phyloP scores from a whole-genome alignment of 352 stramenopile genomes.

The Globisporangium iwayamae region DNA sequence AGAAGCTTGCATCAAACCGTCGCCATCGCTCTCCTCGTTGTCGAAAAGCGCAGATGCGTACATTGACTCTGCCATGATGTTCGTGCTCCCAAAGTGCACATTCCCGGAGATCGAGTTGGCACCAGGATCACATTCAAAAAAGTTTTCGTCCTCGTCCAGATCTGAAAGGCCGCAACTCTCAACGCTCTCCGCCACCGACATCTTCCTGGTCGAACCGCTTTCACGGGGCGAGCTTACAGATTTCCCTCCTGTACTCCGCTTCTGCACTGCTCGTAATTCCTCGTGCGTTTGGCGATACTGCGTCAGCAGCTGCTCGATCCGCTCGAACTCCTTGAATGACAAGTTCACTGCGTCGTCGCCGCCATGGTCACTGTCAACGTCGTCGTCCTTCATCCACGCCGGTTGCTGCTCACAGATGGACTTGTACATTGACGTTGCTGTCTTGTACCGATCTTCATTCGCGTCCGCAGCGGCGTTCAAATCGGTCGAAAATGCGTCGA shows the following conservation, averaged over 20 bases:
- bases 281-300: constrained; percentile 80
- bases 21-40: constrained; percentile 28
- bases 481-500: constrained; percentile 59
- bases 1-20: neutral
- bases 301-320: constrained; percentile 76
- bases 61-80: constrained; percentile 74
- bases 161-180: constrained; percentile 81
- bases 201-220: constrained; percentile 28
- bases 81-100: constrained; percentile 32
- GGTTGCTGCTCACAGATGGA: constrained; percentile 71
- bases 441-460: constrained; percentile 22
- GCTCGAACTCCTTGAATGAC: constrained; percentile 78
- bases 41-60: constrained; percentile 75
- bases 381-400: constrained; percentile 55
- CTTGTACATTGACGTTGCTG: constrained; percentile 57
- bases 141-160: constrained; percentile 78
- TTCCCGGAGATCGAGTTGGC: constrained; percentile 36
- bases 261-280: constrained; percentile 39
- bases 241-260: constrained; percentile 2
- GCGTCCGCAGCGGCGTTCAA: constrained; percentile 4
- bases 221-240: constrained; percentile 10
- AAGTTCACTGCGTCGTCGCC: constrained; percentile 40
- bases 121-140: constrained; percentile 81
- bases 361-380: constrained; percentile 20
- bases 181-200: constrained; percentile 74